phyloP scores from a whole-genome alignment of 345 rosid species.

The Aquilaria yunnanensis region DNA sequence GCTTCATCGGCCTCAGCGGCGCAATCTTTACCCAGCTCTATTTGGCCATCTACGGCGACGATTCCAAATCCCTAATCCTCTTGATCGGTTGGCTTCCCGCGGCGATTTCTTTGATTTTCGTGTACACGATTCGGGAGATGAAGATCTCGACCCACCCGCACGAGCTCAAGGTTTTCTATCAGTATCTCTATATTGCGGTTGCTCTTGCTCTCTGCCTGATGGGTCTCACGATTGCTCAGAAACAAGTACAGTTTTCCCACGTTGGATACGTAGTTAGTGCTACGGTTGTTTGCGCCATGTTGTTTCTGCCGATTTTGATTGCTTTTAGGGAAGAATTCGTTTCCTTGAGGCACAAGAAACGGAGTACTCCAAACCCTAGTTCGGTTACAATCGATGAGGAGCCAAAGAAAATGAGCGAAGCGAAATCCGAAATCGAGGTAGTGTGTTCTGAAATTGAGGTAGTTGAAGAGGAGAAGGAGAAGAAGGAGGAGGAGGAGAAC shows the following conservation, averaged over 20 bases:
- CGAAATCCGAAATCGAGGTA: slow-evolving; percentile 2
- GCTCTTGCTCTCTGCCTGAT: slow-evolving; percentile 34
- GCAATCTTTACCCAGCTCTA: slow-evolving; percentile 51
- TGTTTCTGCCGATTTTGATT: slow-evolving; percentile 33
- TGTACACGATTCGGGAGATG: slow-evolving; percentile 36
- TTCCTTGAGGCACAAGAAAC: slow-evolving; percentile 23
- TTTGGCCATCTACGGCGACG: slow-evolving; percentile 35
- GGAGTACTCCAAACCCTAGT: neutral
- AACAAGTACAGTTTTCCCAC: slow-evolving; percentile 18
- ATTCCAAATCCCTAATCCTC: slow-evolving; percentile 37
- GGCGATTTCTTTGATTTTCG: slow-evolving; percentile 36
- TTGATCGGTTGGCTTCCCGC: slow-evolving; percentile 60
- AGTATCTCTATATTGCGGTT: slow-evolving; percentile 29
- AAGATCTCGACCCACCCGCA: slow-evolving; percentile 35
- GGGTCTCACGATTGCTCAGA: slow-evolving; percentile 38
- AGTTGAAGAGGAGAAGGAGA: neutral
- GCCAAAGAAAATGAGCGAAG: neutral
- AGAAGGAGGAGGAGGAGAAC: neutral
- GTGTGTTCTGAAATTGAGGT: neutral
- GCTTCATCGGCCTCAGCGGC: slow-evolving; percentile 48
- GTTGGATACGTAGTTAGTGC: slow-evolving; percentile 30
- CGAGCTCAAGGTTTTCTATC: slow-evolving; percentile 48
- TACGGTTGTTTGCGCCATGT: slow-evolving; percentile 33
- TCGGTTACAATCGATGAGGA: neutral
- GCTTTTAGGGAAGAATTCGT: slow-evolving; percentile 33